Conservation (phyloP, 345 rosid genomes). For the Barbarea vulgaris region DNA sequence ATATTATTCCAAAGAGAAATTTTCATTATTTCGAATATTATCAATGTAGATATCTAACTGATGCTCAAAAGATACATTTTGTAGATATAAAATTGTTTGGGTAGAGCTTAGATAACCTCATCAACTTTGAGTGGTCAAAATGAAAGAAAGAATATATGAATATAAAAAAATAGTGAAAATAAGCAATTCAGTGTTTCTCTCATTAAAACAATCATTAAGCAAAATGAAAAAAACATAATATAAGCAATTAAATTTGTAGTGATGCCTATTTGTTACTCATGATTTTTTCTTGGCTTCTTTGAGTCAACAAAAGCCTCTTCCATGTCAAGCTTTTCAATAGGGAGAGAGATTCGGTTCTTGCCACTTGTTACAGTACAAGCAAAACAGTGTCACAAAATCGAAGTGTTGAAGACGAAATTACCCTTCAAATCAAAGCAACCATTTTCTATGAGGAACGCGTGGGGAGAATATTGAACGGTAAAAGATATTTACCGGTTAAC, state of each 20-base stretch:
- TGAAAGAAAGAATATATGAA: too few relatives aligned
- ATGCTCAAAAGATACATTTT: not conserved
- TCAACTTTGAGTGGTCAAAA: not conserved
- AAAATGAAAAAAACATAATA: not conserved
- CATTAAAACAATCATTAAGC: too few relatives aligned
- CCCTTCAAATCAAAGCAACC: too few relatives aligned
- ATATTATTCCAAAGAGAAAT: not conserved
- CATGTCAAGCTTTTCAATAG: not conserved
- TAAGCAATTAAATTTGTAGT: not conserved
- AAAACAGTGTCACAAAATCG: too few relatives aligned
- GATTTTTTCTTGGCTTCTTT: not conserved
- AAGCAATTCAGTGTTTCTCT: not conserved
- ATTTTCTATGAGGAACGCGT: too few relatives aligned
- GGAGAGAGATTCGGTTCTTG: too few relatives aligned
- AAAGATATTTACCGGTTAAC: too few relatives aligned
- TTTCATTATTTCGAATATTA: not conserved
- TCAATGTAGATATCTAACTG: not conserved
- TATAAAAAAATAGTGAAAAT: not conserved
- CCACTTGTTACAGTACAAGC: too few relatives aligned
- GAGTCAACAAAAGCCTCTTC: not conserved
- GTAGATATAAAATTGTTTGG: too few relatives aligned
- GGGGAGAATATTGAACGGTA: too few relatives aligned
- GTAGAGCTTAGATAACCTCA: not conserved
- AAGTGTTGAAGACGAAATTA: too few relatives aligned
- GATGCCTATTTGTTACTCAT: not conserved